These are phyloP conservation scores for Taxillus chinensis DNA, from an alignment of 164 flowering plant species.

Conservation along the genomic window DNA sequence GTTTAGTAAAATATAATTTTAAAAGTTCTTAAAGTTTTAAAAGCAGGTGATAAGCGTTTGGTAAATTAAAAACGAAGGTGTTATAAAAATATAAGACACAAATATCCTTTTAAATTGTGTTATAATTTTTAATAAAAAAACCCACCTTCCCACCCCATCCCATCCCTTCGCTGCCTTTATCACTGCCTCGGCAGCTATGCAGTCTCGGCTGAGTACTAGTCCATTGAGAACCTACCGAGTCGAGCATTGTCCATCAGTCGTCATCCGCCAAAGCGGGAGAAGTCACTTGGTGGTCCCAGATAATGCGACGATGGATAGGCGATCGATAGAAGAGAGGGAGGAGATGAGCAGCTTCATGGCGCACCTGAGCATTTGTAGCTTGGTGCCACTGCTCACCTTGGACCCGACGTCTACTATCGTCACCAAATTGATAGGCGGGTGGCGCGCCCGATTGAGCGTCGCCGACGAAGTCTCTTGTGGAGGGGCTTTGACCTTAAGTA, in stretches of 20 bases:
- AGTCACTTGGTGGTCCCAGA: constrained; percentile 24
- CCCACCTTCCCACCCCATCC: too few species aligned
- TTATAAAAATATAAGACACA: too few species aligned
- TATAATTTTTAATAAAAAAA: too few species aligned
- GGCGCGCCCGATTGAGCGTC: constrained; percentile 22
- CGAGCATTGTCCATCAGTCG: constrained; percentile 20
- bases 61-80: too few species aligned
- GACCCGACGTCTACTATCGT: constrained; percentile 40
- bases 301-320: constrained; percentile 51
- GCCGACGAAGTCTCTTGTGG: neutral
- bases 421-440: constrained; percentile 80
- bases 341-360: constrained; percentile 61
- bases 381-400: constrained; percentile 28
- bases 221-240: constrained; percentile 6
- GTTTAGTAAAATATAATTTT: too few species aligned
- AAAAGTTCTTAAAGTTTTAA: too few species aligned
- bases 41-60: too few species aligned
- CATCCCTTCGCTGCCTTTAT: constrained; percentile 38
- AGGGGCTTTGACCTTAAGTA: neutral
- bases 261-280: constrained; percentile 25
- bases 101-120: too few species aligned
- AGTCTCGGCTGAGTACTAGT: constrained; percentile 8
- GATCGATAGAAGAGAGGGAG: constrained; percentile 57
- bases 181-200: constrained; percentile 28
- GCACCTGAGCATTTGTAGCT: constrained; percentile 48